A percentile compares a stretch with the other conserved stretches of the same genome.
Conservation (phyloP, 2,329 filamentous ascomycete species). For the Aspergillus puulaauensis region DNA sequence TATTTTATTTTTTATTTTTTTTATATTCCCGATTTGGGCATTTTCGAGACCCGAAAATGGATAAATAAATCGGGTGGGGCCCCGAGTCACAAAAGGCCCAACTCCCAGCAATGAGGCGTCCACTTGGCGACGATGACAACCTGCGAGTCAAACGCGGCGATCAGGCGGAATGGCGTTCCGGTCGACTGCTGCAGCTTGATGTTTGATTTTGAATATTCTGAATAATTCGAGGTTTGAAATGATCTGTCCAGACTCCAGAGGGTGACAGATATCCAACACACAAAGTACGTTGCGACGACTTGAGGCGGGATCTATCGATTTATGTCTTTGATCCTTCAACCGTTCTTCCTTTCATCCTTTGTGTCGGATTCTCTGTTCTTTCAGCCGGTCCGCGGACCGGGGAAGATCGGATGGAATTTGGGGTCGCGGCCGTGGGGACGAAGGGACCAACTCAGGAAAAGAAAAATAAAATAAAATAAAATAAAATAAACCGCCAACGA, state of each 20-base stretch:
- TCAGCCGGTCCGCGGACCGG: conserved; percentile 21
- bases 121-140: conserved; percentile 12
- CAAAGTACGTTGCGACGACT: background rate
- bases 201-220: too few relatives aligned
- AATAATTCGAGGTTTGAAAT: background rate
- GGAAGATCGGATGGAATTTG: conserved; percentile 23
- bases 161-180: conserved; percentile 25
- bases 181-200: conserved; percentile 5
- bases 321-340: background rate
- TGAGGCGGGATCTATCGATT: conserved; percentile 6
- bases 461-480: background rate
- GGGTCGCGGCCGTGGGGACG: background rate
- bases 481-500: background rate
- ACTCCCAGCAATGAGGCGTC: conserved; percentile 16
- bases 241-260: background rate
- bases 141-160: conserved; percentile 22
- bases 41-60: conserved; percentile 3
- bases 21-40: conserved; percentile 5
- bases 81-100: conserved; percentile 16
- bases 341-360: conserved; percentile 2
- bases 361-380: conserved; percentile 1
- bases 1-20: conserved; percentile 12
- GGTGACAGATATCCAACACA: background rate
- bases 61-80: conserved; percentile 5
- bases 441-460: background rate